These are phyloP conservation scores for Volvox reticuliferus DNA, from an alignment of 139 green algal species.

Conservation along the genomic window DNA sequence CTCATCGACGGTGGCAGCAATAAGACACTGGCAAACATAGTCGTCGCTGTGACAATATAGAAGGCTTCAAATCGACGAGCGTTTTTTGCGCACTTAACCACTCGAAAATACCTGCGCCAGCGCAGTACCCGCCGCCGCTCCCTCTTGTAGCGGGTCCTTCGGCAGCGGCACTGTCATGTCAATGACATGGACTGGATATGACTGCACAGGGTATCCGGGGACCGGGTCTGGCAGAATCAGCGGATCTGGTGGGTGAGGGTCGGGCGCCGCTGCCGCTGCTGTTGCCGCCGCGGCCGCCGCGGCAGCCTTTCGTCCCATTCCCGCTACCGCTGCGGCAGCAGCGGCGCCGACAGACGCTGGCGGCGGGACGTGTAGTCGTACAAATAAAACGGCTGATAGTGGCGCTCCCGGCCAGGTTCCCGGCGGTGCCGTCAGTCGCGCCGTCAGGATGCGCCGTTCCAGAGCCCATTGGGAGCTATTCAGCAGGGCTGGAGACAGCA, in stretches of 20 bases:
- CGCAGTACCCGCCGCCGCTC: background rate
- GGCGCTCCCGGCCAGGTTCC: slow-evolving; percentile 31
- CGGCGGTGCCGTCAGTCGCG: slow-evolving; percentile 29
- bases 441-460: slow-evolving; percentile 16
- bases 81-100: no score
- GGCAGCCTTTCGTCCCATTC: slow-evolving; percentile 27
- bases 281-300: slow-evolving; percentile 7
- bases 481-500: slow-evolving; percentile 17
- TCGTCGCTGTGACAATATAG: no score
- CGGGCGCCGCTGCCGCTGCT: background rate
- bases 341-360: background rate
- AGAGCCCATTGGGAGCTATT: slow-evolving; percentile 4
- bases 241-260: background rate
- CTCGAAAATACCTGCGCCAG: background rate
- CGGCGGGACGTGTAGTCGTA: slow-evolving; percentile 42
- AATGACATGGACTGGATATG: background rate
- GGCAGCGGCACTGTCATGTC: slow-evolving; percentile 29
- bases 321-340: background rate
- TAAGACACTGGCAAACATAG: no score
- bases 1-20: no score
- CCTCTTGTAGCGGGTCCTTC: background rate
- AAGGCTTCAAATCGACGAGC: no score
- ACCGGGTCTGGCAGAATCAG: slow-evolving; percentile 9
- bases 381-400: slow-evolving; percentile 13
- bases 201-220: slow-evolving; percentile 29